Evolutionary conservation across 2,329 filamentous ascomycete species (phyloP), one percentile per base, ranked within the genome.

Genomic region (Daldinia eschscholtzii): DNA sequence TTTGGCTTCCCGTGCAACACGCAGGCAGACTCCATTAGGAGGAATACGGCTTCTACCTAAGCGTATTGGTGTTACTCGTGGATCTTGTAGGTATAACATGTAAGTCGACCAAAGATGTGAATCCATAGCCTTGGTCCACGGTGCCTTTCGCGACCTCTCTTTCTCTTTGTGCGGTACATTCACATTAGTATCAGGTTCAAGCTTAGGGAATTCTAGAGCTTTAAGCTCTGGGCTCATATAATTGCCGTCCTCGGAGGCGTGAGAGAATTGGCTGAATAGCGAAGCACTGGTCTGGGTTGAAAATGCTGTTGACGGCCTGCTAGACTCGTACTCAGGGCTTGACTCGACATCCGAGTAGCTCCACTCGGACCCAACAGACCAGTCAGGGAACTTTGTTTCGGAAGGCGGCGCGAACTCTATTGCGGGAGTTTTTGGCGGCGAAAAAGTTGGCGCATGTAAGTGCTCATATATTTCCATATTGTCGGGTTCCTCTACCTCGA

Each of bases 101-200:
- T 91, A 92, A 0, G 87, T 90, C 4, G 86, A 84, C 89, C 89
- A 92, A 9, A 92, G 79, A 73, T 92, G 89, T 12, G 86, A 81
- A 79, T 83, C 88, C 88, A 91, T 91, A 18, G 87, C 84, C 68
- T 86, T 86, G 4, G 88, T 90, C 89, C 89, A 91, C 0, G 84
- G 85, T 0, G 86, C 86, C 75, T 85, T 88, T 65, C 86, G 81
- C 37, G 79, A 74, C 62, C 80, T 81, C 57, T 73, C 71, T 10
- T 73, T 81, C 57, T 73, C 71, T 10, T 73, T 69, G 35, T 39
- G 64, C 26, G 65, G 26, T 18, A 42, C 56, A 4, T 63, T 53
- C 23, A 56, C 12, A 33, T 59, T 52, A 37, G 52, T 48, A 35
- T 68, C 62, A 20, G 67, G 35, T 9, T 73, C 68, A 13, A 61